Evolutionary conservation across 495 filamentous ascomycete genomes (phyloP).

Genomic region (Zalerion maritima): DNA sequence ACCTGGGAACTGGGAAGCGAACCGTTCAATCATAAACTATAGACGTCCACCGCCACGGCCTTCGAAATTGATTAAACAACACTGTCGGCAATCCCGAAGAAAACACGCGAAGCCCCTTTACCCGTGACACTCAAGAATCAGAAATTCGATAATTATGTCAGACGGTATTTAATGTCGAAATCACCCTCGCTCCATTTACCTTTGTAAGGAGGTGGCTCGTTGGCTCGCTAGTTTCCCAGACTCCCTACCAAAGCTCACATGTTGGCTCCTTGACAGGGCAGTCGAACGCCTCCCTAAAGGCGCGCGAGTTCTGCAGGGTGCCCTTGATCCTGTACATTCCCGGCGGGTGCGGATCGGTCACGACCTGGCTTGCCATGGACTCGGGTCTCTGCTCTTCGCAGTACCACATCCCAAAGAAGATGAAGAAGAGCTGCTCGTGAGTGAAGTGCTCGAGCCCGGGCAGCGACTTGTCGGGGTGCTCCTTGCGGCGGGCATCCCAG

Average conservation of each 20-base stretch:
- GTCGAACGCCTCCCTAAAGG: slow-evolving; percentile 51
- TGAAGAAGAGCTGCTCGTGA: slow-evolving; percentile 62
- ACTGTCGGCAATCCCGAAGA: no score
- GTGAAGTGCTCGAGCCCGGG: slow-evolving; percentile 51
- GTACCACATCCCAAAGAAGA: slow-evolving; percentile 53
- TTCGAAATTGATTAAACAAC: no score
- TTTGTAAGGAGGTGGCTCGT: no score
- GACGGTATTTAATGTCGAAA: no score
- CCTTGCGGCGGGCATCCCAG: slow-evolving; percentile 42
- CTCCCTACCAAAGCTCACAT: slow-evolving; percentile 63
- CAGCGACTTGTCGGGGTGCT: slow-evolving; percentile 39
- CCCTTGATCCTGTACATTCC: slow-evolving; percentile 45
- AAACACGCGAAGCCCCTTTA: no score
- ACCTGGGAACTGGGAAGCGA: no score
- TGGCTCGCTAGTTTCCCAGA: no score
- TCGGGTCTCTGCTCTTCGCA: slow-evolving; percentile 49
- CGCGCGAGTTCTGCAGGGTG: slow-evolving; percentile 50
- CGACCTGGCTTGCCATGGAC: slow-evolving; percentile 38
- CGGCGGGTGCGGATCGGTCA: slow-evolving; percentile 52
- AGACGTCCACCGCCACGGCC: no score
- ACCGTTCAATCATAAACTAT: no score
- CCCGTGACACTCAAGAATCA: no score
- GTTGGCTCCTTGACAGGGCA: slow-evolving; percentile 49
- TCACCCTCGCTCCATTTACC: no score
- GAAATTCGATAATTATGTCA: no score